Evolutionary conservation across 2,329 filamentous ascomycete genomes (phyloP).

Genomic region (Talaromyces sp.): DNA sequence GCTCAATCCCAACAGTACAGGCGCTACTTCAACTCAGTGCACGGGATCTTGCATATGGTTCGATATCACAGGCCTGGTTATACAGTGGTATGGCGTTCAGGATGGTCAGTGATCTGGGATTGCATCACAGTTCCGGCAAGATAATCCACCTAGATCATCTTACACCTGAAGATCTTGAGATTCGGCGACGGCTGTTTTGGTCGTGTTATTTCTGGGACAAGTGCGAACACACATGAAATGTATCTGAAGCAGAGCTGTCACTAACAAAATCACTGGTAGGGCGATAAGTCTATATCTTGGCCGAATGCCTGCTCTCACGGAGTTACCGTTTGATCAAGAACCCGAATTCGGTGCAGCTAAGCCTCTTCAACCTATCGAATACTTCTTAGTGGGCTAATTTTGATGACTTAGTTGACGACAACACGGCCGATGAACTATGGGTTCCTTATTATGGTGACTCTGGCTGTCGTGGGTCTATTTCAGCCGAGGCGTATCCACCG

Average conservation of each 20-base stretch:
- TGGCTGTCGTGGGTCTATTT: no score
- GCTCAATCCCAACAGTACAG: constrained; percentile 29
- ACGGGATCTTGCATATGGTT: constrained; percentile 28
- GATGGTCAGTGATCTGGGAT: constrained; percentile 31
- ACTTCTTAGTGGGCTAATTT: no score
- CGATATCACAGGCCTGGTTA: constrained; percentile 28
- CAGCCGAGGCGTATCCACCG: neutral
- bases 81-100: constrained; percentile 31
- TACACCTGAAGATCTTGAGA: constrained; percentile 30
- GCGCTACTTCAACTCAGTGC: constrained; percentile 30
- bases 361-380: no score
- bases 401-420: no score
- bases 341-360: no score
- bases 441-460: constrained; percentile 27
- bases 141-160: constrained; percentile 25
- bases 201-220: constrained; percentile 34
- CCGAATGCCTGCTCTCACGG: constrained; percentile 5
- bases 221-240: constrained; percentile 6
- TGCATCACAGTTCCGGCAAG: constrained; percentile 26
- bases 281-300: constrained; percentile 29
- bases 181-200: constrained; percentile 31
- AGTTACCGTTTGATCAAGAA: no score
- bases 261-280: no score
- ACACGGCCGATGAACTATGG: constrained; percentile 23
- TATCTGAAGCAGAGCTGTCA: no score